Conservation (phyloP, 129 eudicot species). For the Ambrosia artemisiifolia region DNA sequence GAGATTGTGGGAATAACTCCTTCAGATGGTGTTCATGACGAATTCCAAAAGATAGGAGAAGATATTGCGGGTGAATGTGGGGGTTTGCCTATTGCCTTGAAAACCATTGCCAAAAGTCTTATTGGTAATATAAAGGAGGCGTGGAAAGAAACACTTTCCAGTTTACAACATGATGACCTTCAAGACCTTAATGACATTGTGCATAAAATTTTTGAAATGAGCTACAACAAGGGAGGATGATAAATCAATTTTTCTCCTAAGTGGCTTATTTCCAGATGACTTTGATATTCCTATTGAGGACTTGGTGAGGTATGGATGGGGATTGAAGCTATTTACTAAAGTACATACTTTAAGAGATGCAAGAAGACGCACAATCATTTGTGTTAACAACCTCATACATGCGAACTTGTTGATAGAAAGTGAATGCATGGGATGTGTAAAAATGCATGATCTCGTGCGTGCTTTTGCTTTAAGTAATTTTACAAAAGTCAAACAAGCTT, state of each 20-base stretch:
- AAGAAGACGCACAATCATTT: neutral
- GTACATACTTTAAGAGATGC: neutral
- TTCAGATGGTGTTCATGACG: neutral
- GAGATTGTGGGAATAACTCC: neutral
- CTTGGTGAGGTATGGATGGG: constrained; percentile 13
- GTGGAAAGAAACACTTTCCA: neutral
- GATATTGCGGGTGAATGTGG: neutral
- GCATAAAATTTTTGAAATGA: neutral
- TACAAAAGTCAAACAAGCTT: neutral
- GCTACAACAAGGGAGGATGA: neutral
- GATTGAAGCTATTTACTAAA: neutral
- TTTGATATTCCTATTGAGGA: constrained; percentile 4
- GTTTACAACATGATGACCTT: neutral
- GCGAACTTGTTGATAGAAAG: neutral
- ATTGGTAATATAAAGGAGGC: neutral
- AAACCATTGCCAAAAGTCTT: neutral
- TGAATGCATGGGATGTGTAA: neutral
- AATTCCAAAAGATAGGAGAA: neutral
- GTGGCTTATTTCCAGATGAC: constrained; percentile 5
- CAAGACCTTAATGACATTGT: neutral
- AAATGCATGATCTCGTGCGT: constrained; percentile 3
- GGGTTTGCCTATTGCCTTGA: neutral
- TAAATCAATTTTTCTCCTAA: neutral
- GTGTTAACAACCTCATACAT: neutral
- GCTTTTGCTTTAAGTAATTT: constrained; percentile 2